Conservation (phyloP, 805 yeast species). For the Candida mattraensis region DNA sequence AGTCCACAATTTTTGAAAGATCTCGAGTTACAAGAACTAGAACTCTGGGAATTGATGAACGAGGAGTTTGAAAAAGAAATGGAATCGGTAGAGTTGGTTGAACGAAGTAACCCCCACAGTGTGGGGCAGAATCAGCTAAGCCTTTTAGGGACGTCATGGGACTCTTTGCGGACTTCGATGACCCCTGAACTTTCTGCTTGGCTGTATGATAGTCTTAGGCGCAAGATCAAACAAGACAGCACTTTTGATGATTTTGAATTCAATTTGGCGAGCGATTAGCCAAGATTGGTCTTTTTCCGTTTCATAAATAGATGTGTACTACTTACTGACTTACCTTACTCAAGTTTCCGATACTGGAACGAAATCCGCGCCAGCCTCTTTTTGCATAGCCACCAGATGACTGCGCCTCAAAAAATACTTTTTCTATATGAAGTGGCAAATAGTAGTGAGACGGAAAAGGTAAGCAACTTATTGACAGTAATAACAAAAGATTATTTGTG, state of each 20-base stretch:
- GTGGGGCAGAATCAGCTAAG: conserved; percentile 10
- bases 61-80: conserved; percentile 34
- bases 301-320: neutral
- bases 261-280: conserved; percentile 5
- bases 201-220: conserved; percentile 19
- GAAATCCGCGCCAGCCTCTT: too few relatives aligned
- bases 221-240: conserved; percentile 15
- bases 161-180: conserved; percentile 17
- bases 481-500: too few relatives aligned
- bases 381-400: too few relatives aligned
- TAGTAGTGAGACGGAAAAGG: too few relatives aligned
- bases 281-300: conserved; percentile 3
- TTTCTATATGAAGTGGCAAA: too few relatives aligned
- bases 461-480: too few relatives aligned
- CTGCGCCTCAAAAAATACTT: too few relatives aligned
- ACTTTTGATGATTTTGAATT: conserved; percentile 12
- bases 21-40: conserved; percentile 31
- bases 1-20: conserved; percentile 28
- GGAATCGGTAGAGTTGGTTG: conserved; percentile 16
- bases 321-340: conserved; percentile 2
- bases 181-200: conserved; percentile 18
- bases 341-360: too few relatives aligned
- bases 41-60: conserved; percentile 32
- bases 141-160: conserved; percentile 24
- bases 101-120: conserved; percentile 4